phyloP scores from a whole-genome alignment of 106 monocot genomes.

The Xerophyta viscosa region DNA sequence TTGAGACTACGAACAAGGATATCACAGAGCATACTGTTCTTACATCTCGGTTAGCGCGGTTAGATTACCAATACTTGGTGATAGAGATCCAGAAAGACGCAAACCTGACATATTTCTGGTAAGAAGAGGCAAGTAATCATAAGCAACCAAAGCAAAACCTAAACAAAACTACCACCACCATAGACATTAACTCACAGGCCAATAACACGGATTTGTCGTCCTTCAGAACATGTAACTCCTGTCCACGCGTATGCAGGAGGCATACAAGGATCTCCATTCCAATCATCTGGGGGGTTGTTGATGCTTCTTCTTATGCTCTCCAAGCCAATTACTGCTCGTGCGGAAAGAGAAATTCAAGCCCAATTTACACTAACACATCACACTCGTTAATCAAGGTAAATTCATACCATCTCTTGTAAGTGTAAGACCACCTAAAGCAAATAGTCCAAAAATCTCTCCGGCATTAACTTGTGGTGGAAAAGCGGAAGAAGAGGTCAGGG shows the following conservation, averaged over 20 bases:
- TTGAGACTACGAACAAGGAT: background rate
- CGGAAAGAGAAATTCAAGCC: too few relatives aligned
- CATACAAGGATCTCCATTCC: slow-evolving; percentile 91
- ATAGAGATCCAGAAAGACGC: slow-evolving; percentile 62
- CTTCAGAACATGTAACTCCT: slow-evolving; percentile 64
- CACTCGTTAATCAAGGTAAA: background rate
- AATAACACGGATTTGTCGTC: slow-evolving; percentile 37
- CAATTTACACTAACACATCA: too few relatives aligned
- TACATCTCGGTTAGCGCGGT: slow-evolving; percentile 73
- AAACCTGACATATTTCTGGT: slow-evolving; percentile 67
- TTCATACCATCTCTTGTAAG: slow-evolving; percentile 57
- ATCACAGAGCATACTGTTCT: slow-evolving; percentile 8
- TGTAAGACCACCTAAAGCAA: slow-evolving; percentile 41
- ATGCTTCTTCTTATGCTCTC: slow-evolving; percentile 43
- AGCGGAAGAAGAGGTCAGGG: slow-evolving; percentile 23
- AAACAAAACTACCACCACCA: background rate
- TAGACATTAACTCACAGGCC: slow-evolving; percentile 54
- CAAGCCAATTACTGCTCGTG: slow-evolving; percentile 53
- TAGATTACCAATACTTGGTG: slow-evolving; percentile 49
- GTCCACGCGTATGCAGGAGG: slow-evolving; percentile 72
- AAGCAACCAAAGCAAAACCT: background rate
- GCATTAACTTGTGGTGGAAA: slow-evolving; percentile 72
- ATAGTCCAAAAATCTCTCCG: slow-evolving; percentile 71
- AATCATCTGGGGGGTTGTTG: slow-evolving; percentile 55
- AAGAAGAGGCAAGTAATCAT: background rate